Evolutionary conservation across 305 asterid genomes (phyloP).

Genomic region (Solanum hybrid): DNA sequence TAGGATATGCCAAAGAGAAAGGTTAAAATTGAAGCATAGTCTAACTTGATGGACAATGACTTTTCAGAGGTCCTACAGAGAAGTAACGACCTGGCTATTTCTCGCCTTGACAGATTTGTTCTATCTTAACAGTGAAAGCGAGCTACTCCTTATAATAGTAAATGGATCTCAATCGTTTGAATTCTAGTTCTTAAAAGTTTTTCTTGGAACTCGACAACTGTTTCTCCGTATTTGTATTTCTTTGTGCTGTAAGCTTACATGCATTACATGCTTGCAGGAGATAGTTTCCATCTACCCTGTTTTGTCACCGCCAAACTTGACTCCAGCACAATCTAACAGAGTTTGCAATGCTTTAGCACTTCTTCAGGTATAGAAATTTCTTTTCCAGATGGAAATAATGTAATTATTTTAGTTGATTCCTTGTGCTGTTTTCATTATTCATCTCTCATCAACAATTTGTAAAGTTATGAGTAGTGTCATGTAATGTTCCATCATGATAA

Average conservation of each 20-base stretch:
- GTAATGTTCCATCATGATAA: background rate
- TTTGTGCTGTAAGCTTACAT: background rate
- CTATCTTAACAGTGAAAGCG: background rate
- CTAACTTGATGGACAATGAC: background rate
- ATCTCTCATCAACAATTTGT: background rate
- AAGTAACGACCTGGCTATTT: background rate
- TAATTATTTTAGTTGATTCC: background rate
- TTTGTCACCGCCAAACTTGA: constrained; percentile 84
- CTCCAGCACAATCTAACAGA: constrained; percentile 91
- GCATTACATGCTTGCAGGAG: constrained; percentile 47
- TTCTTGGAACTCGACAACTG: background rate
- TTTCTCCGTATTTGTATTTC: background rate
- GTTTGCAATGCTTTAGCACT: constrained; percentile 99
- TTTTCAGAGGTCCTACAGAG: background rate
- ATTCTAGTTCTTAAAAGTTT: background rate
- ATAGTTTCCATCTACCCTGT: constrained; percentile 92
- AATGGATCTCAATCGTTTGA: background rate
- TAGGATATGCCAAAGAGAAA: background rate
- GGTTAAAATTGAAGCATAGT: background rate
- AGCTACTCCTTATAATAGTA: background rate
- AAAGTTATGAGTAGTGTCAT: background rate
- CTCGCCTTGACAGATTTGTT: background rate
- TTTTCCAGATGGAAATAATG: background rate
- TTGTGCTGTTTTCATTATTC: background rate
- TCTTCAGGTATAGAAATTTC: constrained; percentile 63